These are phyloP conservation scores for Trifolium dubium DNA, from an alignment of 306 rosid genomes.

Conservation along the genomic window DNA sequence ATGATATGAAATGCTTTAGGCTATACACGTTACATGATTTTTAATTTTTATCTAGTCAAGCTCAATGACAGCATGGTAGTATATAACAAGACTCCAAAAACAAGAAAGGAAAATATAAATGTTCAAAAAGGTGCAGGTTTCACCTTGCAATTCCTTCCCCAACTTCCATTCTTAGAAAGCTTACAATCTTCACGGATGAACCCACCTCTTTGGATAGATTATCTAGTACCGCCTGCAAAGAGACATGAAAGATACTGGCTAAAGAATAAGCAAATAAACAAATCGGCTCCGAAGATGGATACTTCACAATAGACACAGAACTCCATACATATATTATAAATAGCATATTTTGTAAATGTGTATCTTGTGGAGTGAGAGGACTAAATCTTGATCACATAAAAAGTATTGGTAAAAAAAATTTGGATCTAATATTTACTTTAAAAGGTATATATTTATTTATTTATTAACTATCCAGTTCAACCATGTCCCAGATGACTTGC, in stretches of 20 bases:
- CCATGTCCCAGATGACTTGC: no score
- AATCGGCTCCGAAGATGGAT: constrained; percentile 17
- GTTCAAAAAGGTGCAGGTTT: constrained; percentile 27
- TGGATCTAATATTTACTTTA: no score
- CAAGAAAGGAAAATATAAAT: constrained; percentile 15
- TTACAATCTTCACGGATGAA: constrained; percentile 75
- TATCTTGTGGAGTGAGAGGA: constrained; percentile 5
- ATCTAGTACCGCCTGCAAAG: constrained; percentile 63
- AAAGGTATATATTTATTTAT: no score
- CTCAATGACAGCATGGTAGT: not conserved
- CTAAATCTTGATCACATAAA: not conserved
- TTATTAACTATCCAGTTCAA: no score
- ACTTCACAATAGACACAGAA: constrained; percentile 23
- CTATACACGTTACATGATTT: constrained; percentile 6
- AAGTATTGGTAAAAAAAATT: no score
- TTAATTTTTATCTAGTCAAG: constrained; percentile 11
- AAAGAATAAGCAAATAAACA: constrained; percentile 30
- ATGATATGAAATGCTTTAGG: constrained; percentile 2
- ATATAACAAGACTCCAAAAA: not conserved
- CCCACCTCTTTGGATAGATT: constrained; percentile 86
- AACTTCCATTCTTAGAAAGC: constrained; percentile 88
- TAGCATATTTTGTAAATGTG: constrained; percentile 4
- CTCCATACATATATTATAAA: constrained; percentile 2
- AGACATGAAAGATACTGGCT: constrained; percentile 34
- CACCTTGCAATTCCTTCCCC: constrained; percentile 94